phyloP scores from a whole-genome alignment of 2,329 filamentous ascomycete genomes.

The Verticillium alfalfae region DNA sequence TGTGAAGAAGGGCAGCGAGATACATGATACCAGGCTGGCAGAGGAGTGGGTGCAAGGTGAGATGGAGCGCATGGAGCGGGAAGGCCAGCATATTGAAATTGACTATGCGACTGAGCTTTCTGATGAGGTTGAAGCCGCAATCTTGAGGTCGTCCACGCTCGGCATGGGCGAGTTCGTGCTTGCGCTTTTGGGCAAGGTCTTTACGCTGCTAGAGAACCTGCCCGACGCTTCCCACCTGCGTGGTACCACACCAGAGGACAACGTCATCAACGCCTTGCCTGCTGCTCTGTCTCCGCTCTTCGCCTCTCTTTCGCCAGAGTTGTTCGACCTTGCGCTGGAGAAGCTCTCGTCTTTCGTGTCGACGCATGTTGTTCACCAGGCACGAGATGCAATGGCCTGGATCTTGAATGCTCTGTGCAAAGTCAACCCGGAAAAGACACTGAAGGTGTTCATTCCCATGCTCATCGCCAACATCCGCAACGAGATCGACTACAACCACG shows the following conservation, averaged over 20 bases:
- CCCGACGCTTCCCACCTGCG: conserved; percentile 85
- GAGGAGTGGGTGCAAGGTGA: conserved; percentile 92
- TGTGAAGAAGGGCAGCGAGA: conserved; percentile 59
- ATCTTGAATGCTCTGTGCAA: conserved; percentile 96
- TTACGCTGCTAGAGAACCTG: conserved; percentile 90
- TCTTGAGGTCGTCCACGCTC: conserved; percentile 88
- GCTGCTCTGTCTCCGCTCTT: conserved; percentile 88
- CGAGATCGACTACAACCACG: conserved; percentile 95
- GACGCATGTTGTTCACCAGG: conserved; percentile 93
- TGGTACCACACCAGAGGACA: conserved; percentile 90
- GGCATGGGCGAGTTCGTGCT: conserved; percentile 90
- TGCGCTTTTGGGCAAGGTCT: conserved; percentile 87
- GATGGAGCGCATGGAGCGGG: conserved; percentile 84
- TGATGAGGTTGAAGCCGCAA: conserved; percentile 80
- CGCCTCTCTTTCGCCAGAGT: conserved; percentile 82
- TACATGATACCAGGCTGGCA: conserved; percentile 71
- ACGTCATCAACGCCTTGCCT: conserved; percentile 91
- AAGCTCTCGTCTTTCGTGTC: conserved; percentile 90
- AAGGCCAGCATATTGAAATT: conserved; percentile 78
- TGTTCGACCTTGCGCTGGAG: conserved; percentile 86
- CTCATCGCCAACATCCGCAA: conserved; percentile 87
- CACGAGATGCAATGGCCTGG: conserved; percentile 96
- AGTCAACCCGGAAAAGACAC: conserved; percentile 86
- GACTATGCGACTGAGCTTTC: conserved; percentile 78
- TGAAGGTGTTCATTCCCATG: conserved; percentile 87